Conservation (phyloP, 345 rosid genomes). For the Nasturtium officinale region DNA sequence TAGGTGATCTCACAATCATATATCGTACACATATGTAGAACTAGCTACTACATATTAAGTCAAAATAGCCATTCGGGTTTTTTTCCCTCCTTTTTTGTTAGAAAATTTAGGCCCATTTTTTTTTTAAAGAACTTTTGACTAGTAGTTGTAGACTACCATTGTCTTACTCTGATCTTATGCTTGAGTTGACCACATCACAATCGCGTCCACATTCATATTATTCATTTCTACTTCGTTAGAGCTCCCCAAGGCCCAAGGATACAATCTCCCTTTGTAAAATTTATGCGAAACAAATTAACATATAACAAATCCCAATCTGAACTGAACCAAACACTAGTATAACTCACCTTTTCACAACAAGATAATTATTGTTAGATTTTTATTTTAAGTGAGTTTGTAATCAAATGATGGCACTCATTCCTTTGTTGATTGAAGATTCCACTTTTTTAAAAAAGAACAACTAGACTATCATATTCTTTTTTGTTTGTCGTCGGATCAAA, state of each 20-base stretch:
- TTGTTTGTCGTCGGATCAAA: background rate
- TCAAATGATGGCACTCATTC: background rate
- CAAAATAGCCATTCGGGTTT: background rate
- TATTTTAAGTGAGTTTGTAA: background rate
- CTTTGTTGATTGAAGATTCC: conserved; percentile 1
- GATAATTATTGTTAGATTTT: background rate
- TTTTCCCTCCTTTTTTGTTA: background rate
- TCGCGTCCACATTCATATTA: background rate
- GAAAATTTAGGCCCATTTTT: background rate
- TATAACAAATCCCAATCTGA: background rate
- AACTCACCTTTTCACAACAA: background rate
- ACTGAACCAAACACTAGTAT: background rate
- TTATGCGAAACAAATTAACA: background rate
- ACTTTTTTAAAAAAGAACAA: no score
- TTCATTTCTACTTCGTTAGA: background rate
- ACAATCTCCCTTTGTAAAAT: background rate
- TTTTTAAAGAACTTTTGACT: background rate
- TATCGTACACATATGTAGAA: background rate
- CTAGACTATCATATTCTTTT: background rate
- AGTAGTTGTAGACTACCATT: background rate
- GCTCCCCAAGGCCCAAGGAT: background rate
- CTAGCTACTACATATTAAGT: background rate
- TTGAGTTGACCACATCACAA: conserved; percentile 15
- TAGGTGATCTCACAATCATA: background rate
- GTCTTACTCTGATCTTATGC: conserved; percentile 2